Evolutionary conservation across 352 stramenopile genomes (phyloP).

Genomic region (Pythium aristosporum): DNA sequence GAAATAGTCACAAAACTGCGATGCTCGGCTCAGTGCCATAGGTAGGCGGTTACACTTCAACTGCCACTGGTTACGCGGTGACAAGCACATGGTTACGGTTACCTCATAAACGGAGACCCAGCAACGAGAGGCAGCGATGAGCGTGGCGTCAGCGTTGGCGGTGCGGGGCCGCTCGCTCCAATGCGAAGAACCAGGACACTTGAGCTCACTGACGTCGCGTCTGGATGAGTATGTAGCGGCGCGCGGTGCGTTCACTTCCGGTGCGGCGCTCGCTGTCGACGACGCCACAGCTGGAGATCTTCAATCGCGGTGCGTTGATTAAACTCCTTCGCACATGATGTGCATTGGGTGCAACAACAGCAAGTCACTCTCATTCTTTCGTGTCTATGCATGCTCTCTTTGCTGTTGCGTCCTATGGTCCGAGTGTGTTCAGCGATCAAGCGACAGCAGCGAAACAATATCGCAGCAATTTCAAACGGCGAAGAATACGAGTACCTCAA

Average conservation of each 20-base stretch:
- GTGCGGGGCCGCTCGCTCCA: not conserved
- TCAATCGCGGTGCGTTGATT: constrained; percentile 47
- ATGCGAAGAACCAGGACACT: not conserved
- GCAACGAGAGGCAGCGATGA: not conserved
- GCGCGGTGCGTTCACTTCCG: not conserved
- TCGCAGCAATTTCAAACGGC: constrained; percentile 48
- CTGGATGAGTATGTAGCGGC: not conserved
- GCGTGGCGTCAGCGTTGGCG: constrained; percentile 1
- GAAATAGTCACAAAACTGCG: too few relatives aligned
- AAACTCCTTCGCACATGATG: not conserved
- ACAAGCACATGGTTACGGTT: too few relatives aligned
- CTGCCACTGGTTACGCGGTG: too few relatives aligned
- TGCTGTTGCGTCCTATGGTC: not conserved
- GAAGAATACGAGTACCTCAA: constrained; percentile 87
- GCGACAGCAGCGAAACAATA: constrained; percentile 81
- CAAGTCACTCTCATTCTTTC: not conserved
- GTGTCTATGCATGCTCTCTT: constrained; percentile 4
- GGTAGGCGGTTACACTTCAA: too few relatives aligned
- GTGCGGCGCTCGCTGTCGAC: not conserved
- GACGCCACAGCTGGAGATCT: constrained; percentile 39
- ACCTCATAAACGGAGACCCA: too few relatives aligned
- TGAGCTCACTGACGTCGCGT: not conserved
- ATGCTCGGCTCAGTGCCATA: too few relatives aligned
- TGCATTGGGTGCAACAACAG: not conserved
- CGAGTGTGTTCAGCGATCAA: constrained; percentile 49